Conservation (phyloP, 2,329 filamentous ascomycete species). For the Neoarthrinium moseri region DNA sequence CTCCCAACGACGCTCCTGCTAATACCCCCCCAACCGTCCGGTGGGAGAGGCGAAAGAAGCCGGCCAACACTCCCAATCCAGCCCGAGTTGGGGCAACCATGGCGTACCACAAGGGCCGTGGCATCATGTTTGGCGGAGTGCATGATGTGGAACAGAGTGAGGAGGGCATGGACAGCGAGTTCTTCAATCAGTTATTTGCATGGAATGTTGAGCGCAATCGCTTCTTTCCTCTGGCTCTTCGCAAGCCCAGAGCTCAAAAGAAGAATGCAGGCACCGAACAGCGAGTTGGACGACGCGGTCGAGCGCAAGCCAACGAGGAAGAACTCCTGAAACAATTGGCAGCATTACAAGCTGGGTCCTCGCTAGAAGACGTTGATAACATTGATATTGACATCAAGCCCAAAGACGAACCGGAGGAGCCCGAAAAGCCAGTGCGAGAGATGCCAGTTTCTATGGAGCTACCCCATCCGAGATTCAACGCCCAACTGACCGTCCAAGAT, state of each 20-base stretch:
- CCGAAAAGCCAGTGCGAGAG: conserved; percentile 58
- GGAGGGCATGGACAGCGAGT: conserved; percentile 95
- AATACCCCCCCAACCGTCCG: conserved; percentile 70
- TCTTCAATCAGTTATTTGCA: conserved; percentile 88
- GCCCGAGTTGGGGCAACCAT: conserved; percentile 87
- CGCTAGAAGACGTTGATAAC: conserved; percentile 50
- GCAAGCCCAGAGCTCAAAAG: conserved; percentile 68
- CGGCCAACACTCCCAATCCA: conserved; percentile 83
- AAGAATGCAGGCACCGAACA: conserved; percentile 60
- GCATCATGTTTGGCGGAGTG: conserved; percentile 91
- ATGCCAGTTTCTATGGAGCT: conserved; percentile 74
- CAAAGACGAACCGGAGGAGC: conserved; percentile 51
- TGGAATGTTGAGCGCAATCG: conserved; percentile 96
- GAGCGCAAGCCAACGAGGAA: conserved; percentile 87
- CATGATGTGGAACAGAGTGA: conserved; percentile 90
- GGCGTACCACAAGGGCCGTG: conserved; percentile 89
- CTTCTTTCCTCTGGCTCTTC: conserved; percentile 80
- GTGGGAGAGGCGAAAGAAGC: conserved; percentile 93
- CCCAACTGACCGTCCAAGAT: conserved; percentile 85
- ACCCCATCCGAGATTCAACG: conserved; percentile 88
- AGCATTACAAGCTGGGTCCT: conserved; percentile 74
- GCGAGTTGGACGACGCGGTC: conserved; percentile 62
- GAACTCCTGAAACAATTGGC: conserved; percentile 85
- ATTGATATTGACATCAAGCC: conserved; percentile 45
- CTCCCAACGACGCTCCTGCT: conserved; percentile 63